Evolutionary conservation across 108 stramenopile genomes (phyloP), one percentile per base, ranked within the genome.

Genomic region (Mayamaea pseudoterrestris): DNA sequence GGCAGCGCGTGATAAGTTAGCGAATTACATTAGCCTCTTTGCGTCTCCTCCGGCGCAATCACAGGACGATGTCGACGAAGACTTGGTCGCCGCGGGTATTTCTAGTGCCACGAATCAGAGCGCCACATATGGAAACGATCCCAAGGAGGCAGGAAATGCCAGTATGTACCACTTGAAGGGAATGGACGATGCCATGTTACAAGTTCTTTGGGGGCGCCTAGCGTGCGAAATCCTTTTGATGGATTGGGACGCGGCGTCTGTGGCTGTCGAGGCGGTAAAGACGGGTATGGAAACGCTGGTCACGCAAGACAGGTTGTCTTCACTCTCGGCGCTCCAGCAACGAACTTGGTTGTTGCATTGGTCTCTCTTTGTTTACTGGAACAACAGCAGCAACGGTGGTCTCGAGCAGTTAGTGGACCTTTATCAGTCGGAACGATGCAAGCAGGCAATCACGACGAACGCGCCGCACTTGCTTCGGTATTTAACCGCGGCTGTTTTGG

Each of bases 281-380:
- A 68, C 67, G 12, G 76, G 76, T 31, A 77, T 96, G 44, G 91
- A 92, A 63, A 52, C 63, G 1, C 57, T 84, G 30, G 78, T 76
- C 13, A 56, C 60, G 59, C 9, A 9, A 22, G 25, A 20, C 20
- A 36, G 55, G 41, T 63, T 90, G 41, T 52, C 82, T 25, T 54
- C 93, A 13, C 61, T 95, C 35, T 73, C 93, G 61, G 88, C 91
- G 50, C 80, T 99, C 13, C 76, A 92, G 55, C 93, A 95, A 69
- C 83, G 98, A 43, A 93, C 94, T 12, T 99, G 97, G 96, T 68
- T 99, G 21, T 68, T 97, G 40, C 96, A 98, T 64, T 99, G 98
- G 98, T 71, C 80, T 25, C 73, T 99, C 35, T 99, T 98, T 62
- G 94, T 97, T 25, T 96, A 90, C 64, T 96, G 95, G 91, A 96